Percentiles rank a stretch among this genome's conserved stretches.
Conservation (phyloP, 495 filamentous ascomycete genomes). For the Talaromyces wortmannii region DNA sequence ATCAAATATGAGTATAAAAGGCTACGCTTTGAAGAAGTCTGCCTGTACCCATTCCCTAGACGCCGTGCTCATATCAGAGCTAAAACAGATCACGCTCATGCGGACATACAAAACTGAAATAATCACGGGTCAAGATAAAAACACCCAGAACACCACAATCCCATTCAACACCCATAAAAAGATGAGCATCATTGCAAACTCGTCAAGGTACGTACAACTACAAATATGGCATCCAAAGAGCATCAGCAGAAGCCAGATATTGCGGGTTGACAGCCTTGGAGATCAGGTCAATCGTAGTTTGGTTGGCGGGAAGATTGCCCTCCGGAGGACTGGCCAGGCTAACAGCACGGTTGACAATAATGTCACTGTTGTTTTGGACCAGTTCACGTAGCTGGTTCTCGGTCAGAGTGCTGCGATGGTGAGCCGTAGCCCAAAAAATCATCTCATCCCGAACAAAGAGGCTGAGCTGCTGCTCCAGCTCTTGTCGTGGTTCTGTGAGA, state of each 20-base stretch:
- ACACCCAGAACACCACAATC: neutral
- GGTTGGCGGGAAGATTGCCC: slow-evolving; percentile 80
- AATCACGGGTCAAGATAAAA: neutral
- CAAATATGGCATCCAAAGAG: slow-evolving; percentile 96
- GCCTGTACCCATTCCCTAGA: neutral
- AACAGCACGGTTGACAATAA: slow-evolving; percentile 82
- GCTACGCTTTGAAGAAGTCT: too few relatives aligned
- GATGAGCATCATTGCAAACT: neutral
- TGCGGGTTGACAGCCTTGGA: slow-evolving; percentile 78
- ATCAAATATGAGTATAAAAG: too few relatives aligned
- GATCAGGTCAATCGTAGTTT: slow-evolving; percentile 91
- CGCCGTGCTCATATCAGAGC: neutral
- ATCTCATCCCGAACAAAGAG: slow-evolving; percentile 97
- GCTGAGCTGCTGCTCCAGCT: slow-evolving; percentile 85
- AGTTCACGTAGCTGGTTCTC: slow-evolving; percentile 74
- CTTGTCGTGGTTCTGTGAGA: slow-evolving; percentile 82
- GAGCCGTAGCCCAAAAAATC: slow-evolving; percentile 90
- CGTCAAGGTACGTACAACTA: slow-evolving; percentile 26
- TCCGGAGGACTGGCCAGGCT: slow-evolving; percentile 62
- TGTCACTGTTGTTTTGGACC: slow-evolving; percentile 81
- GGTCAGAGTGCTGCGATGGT: slow-evolving; percentile 59
- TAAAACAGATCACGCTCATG: neutral
- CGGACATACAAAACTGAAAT: neutral
- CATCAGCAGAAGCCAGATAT: slow-evolving; percentile 76
- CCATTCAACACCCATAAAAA: neutral